Base-by-base conservation (phyloP, 2,329 filamentous ascomycete species). In the Monilinia aucupariae region DNA sequence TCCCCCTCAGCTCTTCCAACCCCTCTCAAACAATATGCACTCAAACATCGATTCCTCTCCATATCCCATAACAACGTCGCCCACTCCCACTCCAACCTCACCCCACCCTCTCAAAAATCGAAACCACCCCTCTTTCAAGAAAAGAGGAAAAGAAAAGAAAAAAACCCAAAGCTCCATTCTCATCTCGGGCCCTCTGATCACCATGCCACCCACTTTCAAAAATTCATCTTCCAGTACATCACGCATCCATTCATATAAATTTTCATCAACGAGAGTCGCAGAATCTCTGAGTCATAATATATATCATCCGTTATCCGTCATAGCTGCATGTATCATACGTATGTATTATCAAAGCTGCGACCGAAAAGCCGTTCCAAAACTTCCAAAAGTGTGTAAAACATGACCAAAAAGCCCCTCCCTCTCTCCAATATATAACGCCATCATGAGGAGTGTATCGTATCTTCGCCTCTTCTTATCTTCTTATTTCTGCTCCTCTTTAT, bases 301-400 rank as follows among this genome's bases (percentile, higher is more conserved):
- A 32, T 30, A 55, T 55, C 22, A 30, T 6, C 27, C 27, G 3
- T 55, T 13, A 9, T 43, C 37, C 52, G 17, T 43, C 37, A 17
- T 55, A 43, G 52, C 27, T 3, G 27, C 6, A 30, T 43, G 37
- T 43, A 41, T 55, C 8, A n/a, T n/a, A 20, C 41, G 15, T 55
- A 41, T 30, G 52, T 43, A 15, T 25, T 25, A 30, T 37, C 52
- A 55, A 55, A 55, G 25, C 52, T n/a, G 41, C 37, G 10, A 15
- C 41, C 17, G 7, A 43, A 43, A 43, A 43, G 17, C 15, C 7
- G 12, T 13, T 3, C 3, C 4, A 15, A 15, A n/a, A n/a, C n/a
- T n/a, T 32, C 53, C 53, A 56, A 56, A 56, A 47, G 17, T 56
- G 41, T 34, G 27, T 56, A 56, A 47, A 32, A 56, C 30, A 56